Evolutionary conservation across 2,329 filamentous ascomycete species (phyloP).

Genomic region (Alternaria gansuensis): DNA sequence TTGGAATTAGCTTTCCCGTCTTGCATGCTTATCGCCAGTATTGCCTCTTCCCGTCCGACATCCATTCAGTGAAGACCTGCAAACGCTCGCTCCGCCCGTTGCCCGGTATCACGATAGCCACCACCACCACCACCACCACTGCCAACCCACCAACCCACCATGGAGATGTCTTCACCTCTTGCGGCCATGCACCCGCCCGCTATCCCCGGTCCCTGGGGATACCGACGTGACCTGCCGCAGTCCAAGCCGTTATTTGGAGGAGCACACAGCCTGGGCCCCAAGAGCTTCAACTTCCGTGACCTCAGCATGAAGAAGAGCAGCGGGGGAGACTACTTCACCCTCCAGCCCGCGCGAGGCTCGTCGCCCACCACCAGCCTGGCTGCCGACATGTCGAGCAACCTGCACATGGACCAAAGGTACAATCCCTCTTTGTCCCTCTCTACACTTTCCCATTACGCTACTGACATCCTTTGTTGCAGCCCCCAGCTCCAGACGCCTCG

Average conservation of each 20-base stretch:
- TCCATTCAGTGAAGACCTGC: constrained; percentile 30
- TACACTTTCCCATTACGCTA: constrained; percentile 27
- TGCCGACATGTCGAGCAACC: constrained; percentile 95
- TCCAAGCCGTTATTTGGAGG: constrained; percentile 63
- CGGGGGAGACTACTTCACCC: constrained; percentile 80
- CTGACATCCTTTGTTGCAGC: constrained; percentile 64
- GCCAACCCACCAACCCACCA: constrained; percentile 52
- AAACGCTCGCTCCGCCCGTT: constrained; percentile 36
- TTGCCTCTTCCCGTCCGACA: constrained; percentile 28
- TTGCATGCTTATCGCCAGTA: constrained; percentile 49
- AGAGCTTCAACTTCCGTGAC: constrained; percentile 79
- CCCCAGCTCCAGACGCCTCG: constrained; percentile 84
- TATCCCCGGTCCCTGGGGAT: constrained; percentile 71
- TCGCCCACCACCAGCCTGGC: constrained; percentile 92
- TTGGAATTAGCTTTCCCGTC: constrained; percentile 54
- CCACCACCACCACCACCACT: constrained; percentile 53
- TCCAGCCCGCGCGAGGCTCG: constrained; percentile 80
- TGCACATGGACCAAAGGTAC: constrained; percentile 94
- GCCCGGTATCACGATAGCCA: constrained; percentile 63
- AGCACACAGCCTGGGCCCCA: constrained; percentile 65
- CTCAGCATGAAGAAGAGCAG: constrained; percentile 74
- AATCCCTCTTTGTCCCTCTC: constrained; percentile 36
- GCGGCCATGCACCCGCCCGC: constrained; percentile 86
- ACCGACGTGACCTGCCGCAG: constrained; percentile 63
- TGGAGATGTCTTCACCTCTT: constrained; percentile 94